A percentile compares a stretch with the other conserved stretches of the same genome.
These are phyloP conservation scores for Ballota nigra DNA, from an alignment of 257 asterid genomes.

Conservation along the genomic window DNA sequence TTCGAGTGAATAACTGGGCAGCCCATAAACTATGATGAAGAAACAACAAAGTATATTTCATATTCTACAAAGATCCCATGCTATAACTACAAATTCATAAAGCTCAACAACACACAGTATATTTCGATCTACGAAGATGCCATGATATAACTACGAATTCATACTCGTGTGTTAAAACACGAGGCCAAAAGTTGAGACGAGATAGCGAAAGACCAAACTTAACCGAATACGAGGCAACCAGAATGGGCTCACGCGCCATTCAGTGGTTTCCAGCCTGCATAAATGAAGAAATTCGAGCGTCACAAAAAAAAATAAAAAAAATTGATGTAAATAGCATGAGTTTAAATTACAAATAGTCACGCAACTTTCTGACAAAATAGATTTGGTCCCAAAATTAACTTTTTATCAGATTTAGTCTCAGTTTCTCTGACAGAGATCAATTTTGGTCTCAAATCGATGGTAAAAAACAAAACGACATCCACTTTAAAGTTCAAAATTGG, in stretches of 20 bases:
- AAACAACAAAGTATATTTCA: background rate
- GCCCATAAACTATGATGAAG: background rate
- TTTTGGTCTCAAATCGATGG: too few species aligned
- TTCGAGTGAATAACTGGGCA: too few species aligned
- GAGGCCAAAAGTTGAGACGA: background rate
- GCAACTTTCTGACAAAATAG: too few species aligned
- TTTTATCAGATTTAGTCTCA: too few species aligned
- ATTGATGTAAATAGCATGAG: background rate
- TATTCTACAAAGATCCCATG: background rate
- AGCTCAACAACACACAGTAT: background rate
- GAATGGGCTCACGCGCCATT: background rate
- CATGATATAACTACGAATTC: slow-evolving; percentile 6
- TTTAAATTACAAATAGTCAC: too few species aligned
- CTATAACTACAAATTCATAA: background rate
- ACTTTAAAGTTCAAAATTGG: too few species aligned
- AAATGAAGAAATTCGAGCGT: background rate
- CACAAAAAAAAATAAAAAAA: background rate
- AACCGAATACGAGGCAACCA: background rate
- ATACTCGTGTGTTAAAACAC: background rate
- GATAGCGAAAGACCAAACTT: background rate
- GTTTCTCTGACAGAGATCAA: too few species aligned
- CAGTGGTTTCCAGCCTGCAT: slow-evolving; percentile 8
- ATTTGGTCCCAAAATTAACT: too few species aligned
- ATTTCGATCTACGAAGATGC: background rate
- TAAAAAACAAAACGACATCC: too few species aligned